These are phyloP conservation scores for Ampelocalamus luodianensis DNA, from an alignment of 176 grass and related monocot species.

Conservation along the genomic window DNA sequence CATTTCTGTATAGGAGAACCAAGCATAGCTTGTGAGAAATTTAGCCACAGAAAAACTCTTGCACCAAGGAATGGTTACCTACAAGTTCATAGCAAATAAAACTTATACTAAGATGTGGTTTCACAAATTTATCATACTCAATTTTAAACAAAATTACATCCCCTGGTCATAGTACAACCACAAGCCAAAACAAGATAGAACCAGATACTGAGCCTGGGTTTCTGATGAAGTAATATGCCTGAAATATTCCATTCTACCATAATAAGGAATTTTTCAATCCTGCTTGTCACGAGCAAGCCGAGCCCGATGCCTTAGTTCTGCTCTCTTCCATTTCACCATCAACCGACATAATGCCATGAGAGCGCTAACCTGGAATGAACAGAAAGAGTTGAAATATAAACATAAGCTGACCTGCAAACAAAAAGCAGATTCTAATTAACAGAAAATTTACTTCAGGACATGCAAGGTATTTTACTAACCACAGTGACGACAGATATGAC, in stretches of 20 bases:
- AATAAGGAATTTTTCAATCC: slow-evolving; percentile 44
- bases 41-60: neutral
- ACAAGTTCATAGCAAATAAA: neutral
- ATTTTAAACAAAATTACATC: slow-evolving; percentile 31
- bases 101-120: neutral
- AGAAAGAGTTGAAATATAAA: neutral
- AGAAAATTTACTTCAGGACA: neutral
- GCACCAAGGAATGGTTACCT: neutral
- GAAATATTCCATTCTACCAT: neutral
- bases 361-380: slow-evolving; percentile 52
- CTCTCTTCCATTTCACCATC: slow-evolving; percentile 81
- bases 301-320: slow-evolving; percentile 64
- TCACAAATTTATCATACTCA: neutral
- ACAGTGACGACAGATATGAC: slow-evolving; percentile 57
- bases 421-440: neutral
- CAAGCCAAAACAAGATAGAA: slow-evolving; percentile 12
- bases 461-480: slow-evolving; percentile 49
- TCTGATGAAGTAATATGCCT: neutral
- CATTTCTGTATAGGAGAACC: neutral
- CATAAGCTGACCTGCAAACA: slow-evolving; percentile 17
- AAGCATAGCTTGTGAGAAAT: neutral
- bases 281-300: slow-evolving; percentile 53
- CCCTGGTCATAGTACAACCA: neutral
- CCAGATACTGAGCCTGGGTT: neutral
- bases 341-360: slow-evolving; percentile 64